Evolutionary conservation across 805 yeast species (phyloP), one percentile per base, ranked within the genome.

Genomic region (Groenewaldozyma tartarivorans): DNA sequence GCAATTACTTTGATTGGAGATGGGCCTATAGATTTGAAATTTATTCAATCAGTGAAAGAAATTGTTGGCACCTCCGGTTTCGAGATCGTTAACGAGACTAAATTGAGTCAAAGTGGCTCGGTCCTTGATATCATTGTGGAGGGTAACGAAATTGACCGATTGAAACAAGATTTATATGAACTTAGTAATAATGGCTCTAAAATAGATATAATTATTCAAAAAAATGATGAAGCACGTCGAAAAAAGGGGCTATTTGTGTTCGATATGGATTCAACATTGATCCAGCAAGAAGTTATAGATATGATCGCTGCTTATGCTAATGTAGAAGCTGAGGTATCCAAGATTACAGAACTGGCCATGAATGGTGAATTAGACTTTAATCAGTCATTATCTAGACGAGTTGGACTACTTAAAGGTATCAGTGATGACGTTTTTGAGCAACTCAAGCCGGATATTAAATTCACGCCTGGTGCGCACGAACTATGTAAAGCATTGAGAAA

Each of bases 221-320:
- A 47, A 13, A 37, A 46, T 29, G 49, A 57, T 22, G 49, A 53
- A 35, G 56, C 57, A 24, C 44, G 51, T 41, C 36, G 65, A 68
- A 57, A 61, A 57, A 52, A 54, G 55, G 72, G 75, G 53, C 66
- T 92, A 38, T 79, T 84, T 46, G 84, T 94, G 7, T 92, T 92
- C 57, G 99, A 92, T 55, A 92, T 92, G 98, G 99, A 92, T 65
- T 87, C 96, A 0, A 92, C 99, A 0, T 66, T 92, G 56, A 92
- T 92, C 49, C 79, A 82, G 58, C 97, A 92, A 62, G 99, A 92
- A 63, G 96, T 92, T 31, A 92, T 92, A 51, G 99, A 92, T 57
- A 62, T 92, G 56, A 90, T 92, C 49, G 98, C 98, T 2, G 86
- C 86, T 0, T 81, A 84, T 53, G 97, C 96, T n/a, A 71, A 74